A percentile compares a stretch with the other conserved stretches of the same genome.
phyloP scores from a whole-genome alignment of 305 asterid species.

The Fraxinus latifolia region DNA sequence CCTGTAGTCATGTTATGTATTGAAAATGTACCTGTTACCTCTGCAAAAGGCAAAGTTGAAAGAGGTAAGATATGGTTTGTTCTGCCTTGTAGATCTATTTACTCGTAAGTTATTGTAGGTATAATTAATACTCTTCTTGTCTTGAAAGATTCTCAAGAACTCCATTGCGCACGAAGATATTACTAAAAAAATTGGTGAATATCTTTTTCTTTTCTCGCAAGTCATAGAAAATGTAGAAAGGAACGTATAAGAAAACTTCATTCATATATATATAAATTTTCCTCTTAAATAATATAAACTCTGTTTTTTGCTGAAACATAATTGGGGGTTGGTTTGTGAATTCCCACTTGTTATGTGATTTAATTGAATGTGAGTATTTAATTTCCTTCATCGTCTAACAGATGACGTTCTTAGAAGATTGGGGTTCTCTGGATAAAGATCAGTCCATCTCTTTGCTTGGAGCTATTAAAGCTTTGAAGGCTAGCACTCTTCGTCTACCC shows the following conservation, averaged over 20 bases:
- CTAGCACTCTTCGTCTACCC: conserved; percentile 93
- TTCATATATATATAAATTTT: neutral
- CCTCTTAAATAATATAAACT: neutral
- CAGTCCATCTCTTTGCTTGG: conserved; percentile 67
- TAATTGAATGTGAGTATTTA: neutral
- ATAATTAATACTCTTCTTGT: neutral
- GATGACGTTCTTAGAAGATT: conserved; percentile 63
- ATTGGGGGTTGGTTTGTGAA: neutral
- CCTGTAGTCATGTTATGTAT: neutral
- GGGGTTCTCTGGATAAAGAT: conserved; percentile 73
- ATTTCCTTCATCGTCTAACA: conserved; percentile 16
- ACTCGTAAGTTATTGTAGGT: neutral
- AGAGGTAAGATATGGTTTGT: neutral
- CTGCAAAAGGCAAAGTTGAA: neutral
- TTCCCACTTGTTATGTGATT: neutral
- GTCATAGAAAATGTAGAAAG: neutral
- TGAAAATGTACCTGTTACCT: neutral
- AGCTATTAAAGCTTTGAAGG: conserved; percentile 83
- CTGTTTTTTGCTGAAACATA: neutral
- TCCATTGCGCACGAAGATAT: neutral
- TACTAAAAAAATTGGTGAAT: neutral
- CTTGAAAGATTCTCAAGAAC: neutral
- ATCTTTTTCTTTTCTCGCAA: neutral
- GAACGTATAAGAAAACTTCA: neutral
- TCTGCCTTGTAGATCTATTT: neutral